Base-by-base conservation (phyloP, 192 early-diverging fungal species). In the Funneliformis geosporum region DNA sequence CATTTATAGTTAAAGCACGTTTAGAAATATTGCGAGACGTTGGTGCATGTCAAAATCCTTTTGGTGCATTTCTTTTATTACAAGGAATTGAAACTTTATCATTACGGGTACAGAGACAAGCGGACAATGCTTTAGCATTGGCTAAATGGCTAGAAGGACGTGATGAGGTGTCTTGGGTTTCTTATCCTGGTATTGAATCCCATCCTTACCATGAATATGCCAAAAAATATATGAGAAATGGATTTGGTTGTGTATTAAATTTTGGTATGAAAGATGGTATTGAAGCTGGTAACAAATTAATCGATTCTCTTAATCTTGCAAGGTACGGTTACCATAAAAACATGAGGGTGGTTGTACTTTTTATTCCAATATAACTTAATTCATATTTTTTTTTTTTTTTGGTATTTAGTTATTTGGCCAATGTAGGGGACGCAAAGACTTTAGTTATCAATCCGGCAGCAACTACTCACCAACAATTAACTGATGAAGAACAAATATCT, bases 1-100 rank as follows among this genome's bases (percentile, higher is more conserved):
- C 93, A 28, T 98, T 92, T 79, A 87, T 88, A 14, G 86, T 95
- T 84, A 93, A 94, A 80, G 85, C 94, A 4, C 90, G 95, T 40
- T 91, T 94, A 14, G 97, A 98, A 85, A 86, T 87, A 60, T 87
- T 98, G 75, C 92, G 96, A 83, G 94, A 97, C 80, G 78, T 97
- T 69, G 97, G 97, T 8, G 82, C 95, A 0, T 95, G 89, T 76
- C 86, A 93, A 75, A 96, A 93, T 81, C 96, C 97, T 18, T 96
- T 98, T 85, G 94, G 92, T 33, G 88, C 92, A 38, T 98, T 96
- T 87, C 87, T 96, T 66, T 87, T 96, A 33, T 59, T 96, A 14
- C 95, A 96, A 84, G 96, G 96, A 33, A 84, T 98, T 61, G 97
- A 98, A 79, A 98, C 96, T 8, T 87, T 98, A 18, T 93, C 95